Percentiles rank a stretch among this genome's conserved stretches.
phyloP scores from a whole-genome alignment of 1,139 yeast species.

The Arxiozyma heterogenica region DNA sequence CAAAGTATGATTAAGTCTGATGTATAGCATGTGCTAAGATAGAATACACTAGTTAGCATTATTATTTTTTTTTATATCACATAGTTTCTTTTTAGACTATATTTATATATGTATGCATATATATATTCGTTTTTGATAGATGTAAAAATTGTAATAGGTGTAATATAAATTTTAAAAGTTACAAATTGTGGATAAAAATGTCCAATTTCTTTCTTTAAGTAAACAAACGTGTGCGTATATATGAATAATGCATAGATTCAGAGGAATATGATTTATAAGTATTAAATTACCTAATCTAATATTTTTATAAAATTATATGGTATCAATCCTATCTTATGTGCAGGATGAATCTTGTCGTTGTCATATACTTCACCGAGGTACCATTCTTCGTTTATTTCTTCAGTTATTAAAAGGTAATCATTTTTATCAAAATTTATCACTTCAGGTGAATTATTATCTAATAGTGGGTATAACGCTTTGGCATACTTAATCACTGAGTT shows the following conservation, averaged over 20 bases:
- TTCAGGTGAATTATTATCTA: constrained; percentile 24
- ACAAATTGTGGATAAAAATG: not conserved
- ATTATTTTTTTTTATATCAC: no score
- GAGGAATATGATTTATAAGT: not conserved
- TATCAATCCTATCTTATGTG: constrained; percentile 23
- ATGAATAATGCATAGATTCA: not conserved
- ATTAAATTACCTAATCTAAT: constrained; percentile 6
- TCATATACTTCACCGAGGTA: constrained; percentile 29
- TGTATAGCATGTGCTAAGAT: no score
- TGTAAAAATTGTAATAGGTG: not conserved
- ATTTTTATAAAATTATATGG: constrained; percentile 27
- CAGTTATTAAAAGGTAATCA: constrained; percentile 26
- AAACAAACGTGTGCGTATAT: not conserved
- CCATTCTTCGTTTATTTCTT: constrained; percentile 28
- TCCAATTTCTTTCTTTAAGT: not conserved
- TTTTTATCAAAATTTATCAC: constrained; percentile 25
- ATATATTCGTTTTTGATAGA: not conserved
- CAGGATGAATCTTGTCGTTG: constrained; percentile 16
- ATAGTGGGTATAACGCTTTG: constrained; percentile 25
- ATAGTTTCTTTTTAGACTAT: no score
- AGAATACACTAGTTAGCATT: not conserved
- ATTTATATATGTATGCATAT: not conserved
- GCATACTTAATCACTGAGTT: constrained; percentile 25
- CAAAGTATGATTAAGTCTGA: not conserved
- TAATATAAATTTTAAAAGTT: not conserved